Conservation (phyloP, 768 basidiomycete species). For the Naganishia friedmannii region DNA sequence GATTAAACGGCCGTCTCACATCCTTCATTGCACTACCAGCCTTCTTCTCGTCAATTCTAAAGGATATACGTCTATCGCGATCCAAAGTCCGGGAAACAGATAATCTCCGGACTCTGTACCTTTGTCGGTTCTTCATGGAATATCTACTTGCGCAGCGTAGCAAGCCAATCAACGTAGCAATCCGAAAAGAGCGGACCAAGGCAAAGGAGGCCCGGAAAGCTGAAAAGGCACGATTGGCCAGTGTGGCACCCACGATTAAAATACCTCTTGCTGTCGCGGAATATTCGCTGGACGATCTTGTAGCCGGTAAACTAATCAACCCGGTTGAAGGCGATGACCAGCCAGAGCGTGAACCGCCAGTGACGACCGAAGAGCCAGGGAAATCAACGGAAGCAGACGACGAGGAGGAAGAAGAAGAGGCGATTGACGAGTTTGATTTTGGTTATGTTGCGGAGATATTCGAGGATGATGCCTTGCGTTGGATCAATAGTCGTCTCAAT, state of each 20-base stretch:
- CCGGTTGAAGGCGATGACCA: not conserved
- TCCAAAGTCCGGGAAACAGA: constrained; percentile 93
- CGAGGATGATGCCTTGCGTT: constrained; percentile 62
- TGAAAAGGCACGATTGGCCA: constrained; percentile 10
- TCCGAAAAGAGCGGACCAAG: constrained; percentile 12
- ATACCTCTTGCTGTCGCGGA: not conserved
- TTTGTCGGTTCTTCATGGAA: constrained; percentile 87
- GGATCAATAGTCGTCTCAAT: constrained; percentile 59
- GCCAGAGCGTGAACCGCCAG: not conserved
- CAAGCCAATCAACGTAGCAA: constrained; percentile 37
- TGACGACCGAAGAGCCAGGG: not conserved
- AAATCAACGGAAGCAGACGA: constrained; percentile 33
- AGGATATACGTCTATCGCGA: constrained; percentile 89
- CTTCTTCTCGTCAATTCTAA: constrained; percentile 79
- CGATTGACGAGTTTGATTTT: constrained; percentile 22
- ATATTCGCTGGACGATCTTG: constrained; percentile 19
- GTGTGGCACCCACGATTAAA: not conserved
- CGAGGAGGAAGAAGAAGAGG: constrained; percentile 42
- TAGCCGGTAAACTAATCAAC: constrained; percentile 1
- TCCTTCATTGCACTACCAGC: constrained; percentile 56
- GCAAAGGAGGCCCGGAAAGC: constrained; percentile 15
- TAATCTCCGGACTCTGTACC: constrained; percentile 78
- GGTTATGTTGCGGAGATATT: constrained; percentile 55
- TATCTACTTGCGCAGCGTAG: constrained; percentile 69
- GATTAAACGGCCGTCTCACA: not conserved